A percentile compares a stretch with the other conserved stretches of the same genome.
phyloP scores from a whole-genome alignment of 2,329 filamentous ascomycete species.

The Aspergillus latus region DNA sequence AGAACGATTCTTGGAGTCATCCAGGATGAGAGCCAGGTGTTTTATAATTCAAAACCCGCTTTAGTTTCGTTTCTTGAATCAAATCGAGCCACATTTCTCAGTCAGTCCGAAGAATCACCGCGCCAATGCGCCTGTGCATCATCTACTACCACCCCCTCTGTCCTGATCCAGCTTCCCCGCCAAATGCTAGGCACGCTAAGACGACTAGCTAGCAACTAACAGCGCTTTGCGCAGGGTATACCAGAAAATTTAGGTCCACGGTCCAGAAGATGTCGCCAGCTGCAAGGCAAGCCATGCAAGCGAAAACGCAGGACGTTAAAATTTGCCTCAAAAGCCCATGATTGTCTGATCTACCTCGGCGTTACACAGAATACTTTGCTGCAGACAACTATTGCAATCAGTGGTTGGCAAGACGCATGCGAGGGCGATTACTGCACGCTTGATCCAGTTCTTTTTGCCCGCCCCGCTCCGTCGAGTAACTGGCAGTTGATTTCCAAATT shows the following conservation, averaged over 20 bases:
- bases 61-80: neutral
- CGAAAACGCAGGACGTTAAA: neutral
- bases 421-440: constrained; percentile 14
- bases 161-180: neutral
- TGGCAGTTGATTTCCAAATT: neutral
- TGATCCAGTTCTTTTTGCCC: neutral
- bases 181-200: neutral
- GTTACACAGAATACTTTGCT: constrained; percentile 4
- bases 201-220: neutral
- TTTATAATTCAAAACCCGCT: neutral
- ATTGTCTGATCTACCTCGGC: neutral
- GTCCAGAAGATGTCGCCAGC: neutral
- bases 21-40: neutral
- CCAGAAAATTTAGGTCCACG: neutral
- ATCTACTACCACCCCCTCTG: neutral
- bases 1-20: neutral
- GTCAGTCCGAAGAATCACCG: neutral
- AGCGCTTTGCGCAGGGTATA: neutral
- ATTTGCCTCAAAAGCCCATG: neutral
- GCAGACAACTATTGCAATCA: neutral
- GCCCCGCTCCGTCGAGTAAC: neutral
- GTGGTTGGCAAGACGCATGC: constrained; percentile 9
- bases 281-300: neutral
- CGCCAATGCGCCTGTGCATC: neutral
- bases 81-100: neutral